Evolutionary conservation across 2,329 filamentous ascomycete genomes (phyloP), one percentile per base, ranked within the genome.

Genomic region (Neopestalotiopsis sp.): DNA sequence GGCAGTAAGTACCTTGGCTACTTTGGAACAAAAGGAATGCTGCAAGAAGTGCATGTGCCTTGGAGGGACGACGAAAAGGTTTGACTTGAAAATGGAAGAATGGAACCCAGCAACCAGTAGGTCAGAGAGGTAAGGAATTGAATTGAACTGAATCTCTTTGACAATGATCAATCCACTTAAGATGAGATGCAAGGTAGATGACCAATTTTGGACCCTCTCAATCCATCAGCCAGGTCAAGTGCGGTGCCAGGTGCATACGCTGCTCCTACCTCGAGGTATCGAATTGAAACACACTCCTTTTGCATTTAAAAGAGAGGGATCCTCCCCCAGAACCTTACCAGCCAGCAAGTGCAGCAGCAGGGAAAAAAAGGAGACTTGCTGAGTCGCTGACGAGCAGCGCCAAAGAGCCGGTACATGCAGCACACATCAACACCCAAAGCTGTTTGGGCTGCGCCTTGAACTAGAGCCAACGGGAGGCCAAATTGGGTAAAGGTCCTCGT

Each of bases 401-500:
- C 34, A 38, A 28, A 28, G 24, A 28, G 24, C 45, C 45, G 45
- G 45, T 7, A 20, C 45, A 24, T 53, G 17, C 45, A 53, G 45
- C 20, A 13, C n/a, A 40, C 24, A 61, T 3, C 14, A 59, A 4
- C n/a, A 28, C 24, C 24, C 20, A 59, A 28, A 65, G 34, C 38
- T 53, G 38, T 28, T 40, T 28, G 24, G 40, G 30, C 65, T 59
- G 56, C 56, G 65, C 65, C 65, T 56, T 30, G 53, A 61, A 61
- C 65, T 59, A 45, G 17, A 34, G 34, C 34, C 42, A 53, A 42
- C 24, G 30, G 24, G 30, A 56, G 42, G 65, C 42, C 65, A 61
- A 45, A 61, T 67, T 61, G 42, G 65, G 65, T 61, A 61, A 67
- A 42, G 65, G 56, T 56, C 58, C 56, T 67, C 57, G 56, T 61